Evolutionary conservation across 2,329 filamentous ascomycete genomes (phyloP), one percentile per base, ranked within the genome.

Genomic region (Penicillium sp.): DNA sequence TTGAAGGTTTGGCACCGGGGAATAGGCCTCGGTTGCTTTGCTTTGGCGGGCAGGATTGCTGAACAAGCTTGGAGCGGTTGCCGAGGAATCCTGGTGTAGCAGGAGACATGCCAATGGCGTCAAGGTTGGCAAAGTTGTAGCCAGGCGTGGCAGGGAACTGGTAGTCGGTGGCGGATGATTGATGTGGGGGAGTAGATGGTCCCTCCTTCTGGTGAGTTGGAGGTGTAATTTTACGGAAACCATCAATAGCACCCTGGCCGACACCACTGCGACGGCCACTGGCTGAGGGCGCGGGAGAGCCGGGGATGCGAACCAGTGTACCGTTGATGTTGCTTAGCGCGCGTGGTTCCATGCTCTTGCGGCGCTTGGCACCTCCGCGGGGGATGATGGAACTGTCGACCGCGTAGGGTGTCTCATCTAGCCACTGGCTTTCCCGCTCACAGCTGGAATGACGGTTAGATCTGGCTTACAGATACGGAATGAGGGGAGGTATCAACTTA

Each of bases 321-420:
- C 87, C 87, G 58, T 91, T 90, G 57, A 85, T 68, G 63, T 91
- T 90, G 53, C 84, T 81, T 21, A 92, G 74, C 1, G 86, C 83
- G 62, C 82, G 85, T 11, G 90, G 89, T 70, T 92, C 89, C 88
- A 93, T 92, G 63, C 86, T 90, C 79, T 91, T 92, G 49, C 90
- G 83, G 47, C 89, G 85, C 51, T 88, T 86, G 47, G 82, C 83
- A 8, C 88, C 87, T 16, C 88, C 88, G 2, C 89, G 86, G 16
- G 89, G 87, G 32, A 89, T 75, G 42, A 86, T 76, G 2, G 82
- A 79, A 29, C 85, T 85, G 71, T 92, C 87, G 43, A 92, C 83
- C 43, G 81, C 79, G 70, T 91, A 93, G 0, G 83, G 78, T 0
- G 78, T 75, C 69, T 94, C 90, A 29, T 91, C 87, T 2, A 92